These are phyloP conservation scores for Tillandsia leiboldiana DNA, from an alignment of 176 grass and related monocot species.

Conservation along the genomic window DNA sequence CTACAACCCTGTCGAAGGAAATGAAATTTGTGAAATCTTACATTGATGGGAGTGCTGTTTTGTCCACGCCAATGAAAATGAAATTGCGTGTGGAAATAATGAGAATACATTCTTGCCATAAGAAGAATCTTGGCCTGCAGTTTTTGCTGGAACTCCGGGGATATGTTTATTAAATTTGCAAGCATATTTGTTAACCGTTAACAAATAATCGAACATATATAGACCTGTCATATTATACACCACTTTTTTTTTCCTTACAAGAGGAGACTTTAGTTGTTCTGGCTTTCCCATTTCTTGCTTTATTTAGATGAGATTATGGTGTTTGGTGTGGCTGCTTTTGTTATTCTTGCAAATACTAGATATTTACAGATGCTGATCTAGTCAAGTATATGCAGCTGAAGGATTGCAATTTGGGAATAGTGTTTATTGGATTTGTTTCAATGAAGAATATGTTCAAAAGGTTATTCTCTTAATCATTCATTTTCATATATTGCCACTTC, in stretches of 20 bases:
- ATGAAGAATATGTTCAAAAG: constrained; percentile 63
- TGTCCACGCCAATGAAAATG: too few relatives aligned
- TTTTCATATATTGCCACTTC: constrained; percentile 1
- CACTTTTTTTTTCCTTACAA: neutral
- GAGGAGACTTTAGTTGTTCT: neutral
- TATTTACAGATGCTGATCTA: neutral
- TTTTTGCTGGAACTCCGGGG: neutral
- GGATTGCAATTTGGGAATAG: constrained; percentile 89
- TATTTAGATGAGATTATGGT: neutral
- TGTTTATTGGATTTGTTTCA: constrained; percentile 81
- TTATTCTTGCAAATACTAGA: constrained; percentile 6
- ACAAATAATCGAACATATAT: neutral
- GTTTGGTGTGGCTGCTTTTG: constrained; percentile 1
- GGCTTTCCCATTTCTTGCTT: neutral
- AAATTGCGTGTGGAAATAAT: too few relatives aligned
- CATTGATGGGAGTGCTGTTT: too few relatives aligned
- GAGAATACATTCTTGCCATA: neutral
- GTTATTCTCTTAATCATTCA: constrained; percentile 20
- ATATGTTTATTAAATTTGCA: neutral
- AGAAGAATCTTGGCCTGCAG: neutral
- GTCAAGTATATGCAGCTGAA: constrained; percentile 43
- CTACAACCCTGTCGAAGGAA: too few relatives aligned
- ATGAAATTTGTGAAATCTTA: too few relatives aligned
- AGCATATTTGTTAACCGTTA: neutral
- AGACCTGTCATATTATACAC: neutral